These are phyloP conservation scores for Cercospora sp. DNA, from an alignment of 2,329 filamentous ascomycete species.

Conservation along the genomic window DNA sequence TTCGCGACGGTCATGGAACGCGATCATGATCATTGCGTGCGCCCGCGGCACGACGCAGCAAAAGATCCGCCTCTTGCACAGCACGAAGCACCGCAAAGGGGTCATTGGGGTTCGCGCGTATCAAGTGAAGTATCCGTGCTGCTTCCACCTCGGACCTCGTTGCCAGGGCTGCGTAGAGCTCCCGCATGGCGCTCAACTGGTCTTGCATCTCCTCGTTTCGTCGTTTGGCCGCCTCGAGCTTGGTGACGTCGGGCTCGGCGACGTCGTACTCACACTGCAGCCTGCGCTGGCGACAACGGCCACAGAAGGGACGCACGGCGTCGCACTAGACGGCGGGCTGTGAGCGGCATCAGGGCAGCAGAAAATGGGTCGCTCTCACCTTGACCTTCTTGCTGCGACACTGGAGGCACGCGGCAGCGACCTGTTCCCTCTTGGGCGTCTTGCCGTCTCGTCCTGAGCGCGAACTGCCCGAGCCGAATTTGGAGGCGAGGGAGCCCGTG, in stretches of 20 bases:
- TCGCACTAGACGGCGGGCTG: constrained; percentile 7
- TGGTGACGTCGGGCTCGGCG: constrained; percentile 9
- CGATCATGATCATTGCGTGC: neutral
- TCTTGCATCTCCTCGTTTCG: constrained; percentile 10
- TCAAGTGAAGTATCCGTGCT: constrained; percentile 8
- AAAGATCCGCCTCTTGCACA: constrained; percentile 14
- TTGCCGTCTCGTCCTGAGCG: constrained; percentile 12
- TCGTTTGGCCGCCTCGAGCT: constrained; percentile 12
- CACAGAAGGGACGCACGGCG: constrained; percentile 7
- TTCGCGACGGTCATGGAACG: neutral
- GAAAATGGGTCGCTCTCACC: neutral
- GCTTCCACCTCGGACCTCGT: constrained; percentile 8
- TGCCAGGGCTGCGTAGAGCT: constrained; percentile 10
- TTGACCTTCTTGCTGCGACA: constrained; percentile 18
- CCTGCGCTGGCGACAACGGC: constrained; percentile 11
- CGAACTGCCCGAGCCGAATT: neutral
- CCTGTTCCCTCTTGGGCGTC: constrained; percentile 12
- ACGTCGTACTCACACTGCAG: constrained; percentile 15
- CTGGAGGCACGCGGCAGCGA: constrained; percentile 14
- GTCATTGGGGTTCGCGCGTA: constrained; percentile 10
- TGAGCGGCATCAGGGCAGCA: constrained; percentile 1
- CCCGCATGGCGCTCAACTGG: constrained; percentile 9
- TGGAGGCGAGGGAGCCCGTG: neutral
- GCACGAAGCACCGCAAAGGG: constrained; percentile 14
- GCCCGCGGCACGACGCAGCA: constrained; percentile 13